phyloP scores from a whole-genome alignment of 345 rosid species.

The Lepidium aucheri region DNA sequence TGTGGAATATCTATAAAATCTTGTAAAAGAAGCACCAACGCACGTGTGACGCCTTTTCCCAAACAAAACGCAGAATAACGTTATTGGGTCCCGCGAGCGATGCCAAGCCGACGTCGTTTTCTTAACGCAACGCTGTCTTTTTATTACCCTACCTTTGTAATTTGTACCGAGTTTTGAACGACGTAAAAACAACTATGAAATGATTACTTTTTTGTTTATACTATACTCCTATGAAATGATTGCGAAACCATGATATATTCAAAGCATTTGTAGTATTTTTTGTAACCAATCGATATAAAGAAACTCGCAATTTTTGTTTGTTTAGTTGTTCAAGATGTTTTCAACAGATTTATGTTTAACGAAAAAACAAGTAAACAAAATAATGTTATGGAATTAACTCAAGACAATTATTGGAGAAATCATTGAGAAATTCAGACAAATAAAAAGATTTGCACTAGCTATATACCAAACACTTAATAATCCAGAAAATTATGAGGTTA shows the following conservation, averaged over 20 bases:
- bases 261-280: not conserved
- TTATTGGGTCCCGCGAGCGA: conserved; percentile 22
- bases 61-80: conserved; percentile 19
- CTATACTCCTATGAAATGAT: conserved; percentile 4
- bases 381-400: conserved; percentile 5
- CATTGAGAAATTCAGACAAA: conserved; percentile 9
- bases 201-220: not conserved
- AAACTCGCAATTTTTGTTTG: not conserved
- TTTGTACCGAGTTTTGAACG: conserved; percentile 2
- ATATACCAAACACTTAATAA: conserved; percentile 21
- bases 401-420: conserved; percentile 13
- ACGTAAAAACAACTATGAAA: conserved; percentile 15
- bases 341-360: not conserved
- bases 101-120: conserved; percentile 24
- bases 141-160: not conserved
- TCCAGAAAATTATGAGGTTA: conserved; percentile 16
- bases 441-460: not conserved
- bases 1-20: conserved; percentile 18
- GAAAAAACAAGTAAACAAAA: not conserved
- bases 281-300: not conserved
- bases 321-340: not conserved
- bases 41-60: conserved; percentile 28
- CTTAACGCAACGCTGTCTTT: conserved; percentile 21
- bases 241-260: not conserved
- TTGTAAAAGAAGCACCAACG: conserved; percentile 24